Evolutionary conservation across 257 asterid species (phyloP).

Genomic region (Cynanchum wilfordii): DNA sequence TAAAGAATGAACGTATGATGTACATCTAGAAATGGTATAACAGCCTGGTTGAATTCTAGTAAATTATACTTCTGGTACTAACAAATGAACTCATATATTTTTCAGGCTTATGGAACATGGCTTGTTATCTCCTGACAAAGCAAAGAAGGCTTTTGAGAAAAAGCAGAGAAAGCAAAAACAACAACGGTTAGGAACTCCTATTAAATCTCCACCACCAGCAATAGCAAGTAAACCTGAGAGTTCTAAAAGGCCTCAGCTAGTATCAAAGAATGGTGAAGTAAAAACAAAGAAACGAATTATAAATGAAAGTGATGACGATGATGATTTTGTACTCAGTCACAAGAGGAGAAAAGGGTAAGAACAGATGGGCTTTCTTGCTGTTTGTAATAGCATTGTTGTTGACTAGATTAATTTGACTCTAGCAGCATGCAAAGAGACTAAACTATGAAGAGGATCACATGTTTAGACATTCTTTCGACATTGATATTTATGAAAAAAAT

Average conservation of each 20-base stretch:
- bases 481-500: constrained; percentile 1
- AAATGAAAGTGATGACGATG: constrained; percentile 52
- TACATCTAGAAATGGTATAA: background rate
- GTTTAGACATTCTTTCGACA: constrained; percentile 1
- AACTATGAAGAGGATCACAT: background rate
- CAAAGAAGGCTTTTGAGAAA: constrained; percentile 73
- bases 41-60: background rate
- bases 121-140: constrained; percentile 64
- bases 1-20: background rate
- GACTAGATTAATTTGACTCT: background rate
- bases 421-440: constrained; percentile 1
- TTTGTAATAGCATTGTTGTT: constrained; percentile 15
- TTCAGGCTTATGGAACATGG: constrained; percentile 95
- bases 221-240: constrained; percentile 46
- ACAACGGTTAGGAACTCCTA: constrained; percentile 56
- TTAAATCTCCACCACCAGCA: constrained; percentile 55
- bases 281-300: constrained; percentile 53
- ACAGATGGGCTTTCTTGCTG: constrained; percentile 5
- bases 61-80: background rate
- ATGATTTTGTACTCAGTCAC: constrained; percentile 57
- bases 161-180: constrained; percentile 87
- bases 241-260: constrained; percentile 43
- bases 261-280: constrained; percentile 50
- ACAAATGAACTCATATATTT: background rate
- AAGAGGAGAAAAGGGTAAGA: constrained; percentile 62